Base-by-base conservation (phyloP, 352 stramenopile species). In the Globisporangium acanthophoron region DNA sequence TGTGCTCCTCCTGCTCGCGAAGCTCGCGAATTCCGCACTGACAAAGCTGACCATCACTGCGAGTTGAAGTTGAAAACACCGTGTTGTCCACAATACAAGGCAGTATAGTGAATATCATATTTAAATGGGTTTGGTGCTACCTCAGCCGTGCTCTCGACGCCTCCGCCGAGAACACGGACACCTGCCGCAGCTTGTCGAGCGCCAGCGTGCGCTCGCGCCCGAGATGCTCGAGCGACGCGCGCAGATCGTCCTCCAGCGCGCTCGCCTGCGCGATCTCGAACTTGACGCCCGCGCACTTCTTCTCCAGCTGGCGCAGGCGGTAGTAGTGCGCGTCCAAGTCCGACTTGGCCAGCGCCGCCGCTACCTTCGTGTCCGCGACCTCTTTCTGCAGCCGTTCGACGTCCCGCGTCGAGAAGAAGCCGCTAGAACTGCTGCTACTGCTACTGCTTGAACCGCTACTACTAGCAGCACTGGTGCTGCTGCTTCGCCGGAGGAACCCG, bases 311-410 rank as follows among this genome's bases (percentile, higher is more conserved):
- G 29, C 76, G 76, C 52, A 85, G 56, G 1, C 71, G 74, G 31
- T 88, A 81, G 27, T 85, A 82, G 29, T 82, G 73, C 54, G 77
- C 69, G 29, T 90, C 80, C 27, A 82, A 61, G 54, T 87, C 78
- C 0, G 71, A 74, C 56, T 87, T 87, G 24, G 73, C 75, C 16
- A 81, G 53, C 11, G 80, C 80, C 9, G 78, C 73, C 3, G 72
- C 62, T 18, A 90, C 66, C 62, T 90, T 90, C 1, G 67, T 80
- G 61, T 88, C 80, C 1, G 80, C 80, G 29, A 90, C 61, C 53
- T 90, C 77, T 54, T 75, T 82, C 35, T 90, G 70, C 2, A 90
- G 65, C 29, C 69, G 71, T 55, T 87, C 69, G 27, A 88, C 70
- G 37, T 90, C 80, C 62, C 83, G 86, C 45, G 75, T 70, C 1